These are phyloP conservation scores for Lactarius trivialis DNA, from an alignment of 768 basidiomycete species.

Conservation along the genomic window DNA sequence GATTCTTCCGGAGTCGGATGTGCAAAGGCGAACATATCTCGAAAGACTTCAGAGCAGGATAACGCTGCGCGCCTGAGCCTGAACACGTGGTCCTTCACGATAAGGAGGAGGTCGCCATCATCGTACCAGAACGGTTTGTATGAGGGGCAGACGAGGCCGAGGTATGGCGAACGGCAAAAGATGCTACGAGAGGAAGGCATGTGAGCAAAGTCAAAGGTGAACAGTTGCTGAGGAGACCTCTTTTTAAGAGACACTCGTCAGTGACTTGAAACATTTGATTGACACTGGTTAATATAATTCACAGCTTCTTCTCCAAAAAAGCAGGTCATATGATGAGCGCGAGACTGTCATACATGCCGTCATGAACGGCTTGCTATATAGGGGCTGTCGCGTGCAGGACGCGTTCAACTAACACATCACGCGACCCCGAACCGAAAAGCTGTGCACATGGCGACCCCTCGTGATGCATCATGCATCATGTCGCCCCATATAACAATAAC, in stretches of 20 bases:
- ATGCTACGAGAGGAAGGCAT: neutral
- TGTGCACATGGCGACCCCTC: neutral
- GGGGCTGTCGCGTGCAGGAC: neutral
- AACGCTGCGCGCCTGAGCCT: conserved; percentile 25
- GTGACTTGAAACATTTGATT: neutral
- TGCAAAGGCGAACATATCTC: conserved; percentile 34
- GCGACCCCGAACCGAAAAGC: neutral
- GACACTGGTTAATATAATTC: neutral
- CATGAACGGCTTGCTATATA: neutral
- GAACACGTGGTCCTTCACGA: conserved; percentile 23
- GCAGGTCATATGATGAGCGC: neutral
- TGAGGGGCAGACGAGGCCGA: conserved; percentile 1
- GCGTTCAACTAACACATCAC: neutral
- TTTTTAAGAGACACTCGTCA: neutral
- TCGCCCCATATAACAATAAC: no score
- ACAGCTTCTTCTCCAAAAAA: neutral
- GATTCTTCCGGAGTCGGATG: conserved; percentile 29
- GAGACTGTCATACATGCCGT: neutral
- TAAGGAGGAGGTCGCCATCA: conserved; percentile 34
- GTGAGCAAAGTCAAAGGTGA: neutral
- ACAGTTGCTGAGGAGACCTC: neutral
- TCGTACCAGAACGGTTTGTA: conserved; percentile 29
- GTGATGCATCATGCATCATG: no score
- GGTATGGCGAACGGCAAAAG: neutral
- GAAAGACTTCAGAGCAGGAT: conserved; percentile 28